Conservation (phyloP, 1,284 basidiomycete genomes). For the Rhizoctonia solani region DNA sequence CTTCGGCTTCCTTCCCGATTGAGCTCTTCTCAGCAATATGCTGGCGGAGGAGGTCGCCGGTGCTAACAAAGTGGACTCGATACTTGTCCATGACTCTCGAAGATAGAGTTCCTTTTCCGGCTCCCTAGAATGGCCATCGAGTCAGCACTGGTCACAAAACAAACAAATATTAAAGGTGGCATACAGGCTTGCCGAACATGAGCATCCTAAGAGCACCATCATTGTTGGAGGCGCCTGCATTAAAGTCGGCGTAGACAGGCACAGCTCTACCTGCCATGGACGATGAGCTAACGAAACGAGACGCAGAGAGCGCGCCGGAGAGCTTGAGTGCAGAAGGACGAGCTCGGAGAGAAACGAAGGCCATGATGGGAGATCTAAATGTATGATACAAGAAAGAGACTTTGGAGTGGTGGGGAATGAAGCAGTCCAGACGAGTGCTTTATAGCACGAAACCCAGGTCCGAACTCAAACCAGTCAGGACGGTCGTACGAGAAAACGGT, state of each 20-base stretch:
- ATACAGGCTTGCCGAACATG: slow-evolving; percentile 77
- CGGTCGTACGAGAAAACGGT: not conserved
- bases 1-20: slow-evolving; percentile 71
- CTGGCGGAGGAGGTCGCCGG: slow-evolving; percentile 78
- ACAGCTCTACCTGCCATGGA: slow-evolving; percentile 19
- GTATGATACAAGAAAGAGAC: slow-evolving; percentile 2
- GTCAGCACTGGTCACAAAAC: not conserved
- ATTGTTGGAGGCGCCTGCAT: not conserved
- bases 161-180: slow-evolving; percentile 47
- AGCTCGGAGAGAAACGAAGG: slow-evolving; percentile 16
- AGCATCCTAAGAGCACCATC: slow-evolving; percentile 64
- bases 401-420: not conserved
- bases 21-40: slow-evolving; percentile 75
- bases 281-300: slow-evolving; percentile 31
- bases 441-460: not conserved
- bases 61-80: slow-evolving; percentile 73
- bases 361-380: slow-evolving; percentile 10
- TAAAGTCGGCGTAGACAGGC: slow-evolving; percentile 21
- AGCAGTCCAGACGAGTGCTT: not conserved
- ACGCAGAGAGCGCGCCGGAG: slow-evolving; percentile 9
- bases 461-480: not conserved
- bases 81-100: slow-evolving; percentile 74
- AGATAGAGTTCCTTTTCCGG: slow-evolving; percentile 65
- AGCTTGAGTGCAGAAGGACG: slow-evolving; percentile 19
- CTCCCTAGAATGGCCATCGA: slow-evolving; percentile 35